Percentiles rank a stretch among this genome's conserved stretches.
Conservation (phyloP, 208 protist genomes). For the Trypanosoma vivax region DNA sequence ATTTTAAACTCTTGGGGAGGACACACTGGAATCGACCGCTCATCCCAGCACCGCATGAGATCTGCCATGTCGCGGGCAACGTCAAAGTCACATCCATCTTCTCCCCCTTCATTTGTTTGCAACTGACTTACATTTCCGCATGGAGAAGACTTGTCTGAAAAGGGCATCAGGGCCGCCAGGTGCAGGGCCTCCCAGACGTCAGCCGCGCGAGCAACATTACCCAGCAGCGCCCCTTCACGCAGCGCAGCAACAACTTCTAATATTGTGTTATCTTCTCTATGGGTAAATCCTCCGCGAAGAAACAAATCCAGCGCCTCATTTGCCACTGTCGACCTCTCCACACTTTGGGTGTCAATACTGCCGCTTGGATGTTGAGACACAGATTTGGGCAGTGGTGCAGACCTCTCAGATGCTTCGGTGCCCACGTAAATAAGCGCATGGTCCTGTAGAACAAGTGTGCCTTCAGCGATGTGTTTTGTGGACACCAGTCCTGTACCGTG, state of each 20-base stretch:
- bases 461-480: constrained; percentile 24
- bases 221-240: constrained; percentile 8
- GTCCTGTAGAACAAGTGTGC: constrained; percentile 30
- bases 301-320: constrained; percentile 8
- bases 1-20: constrained; percentile 19
- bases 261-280: neutral
- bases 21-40: constrained; percentile 1
- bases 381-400: neutral
- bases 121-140: too few relatives aligned
- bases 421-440: constrained; percentile 7
- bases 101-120: neutral
- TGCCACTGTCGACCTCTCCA: neutral
- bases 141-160: neutral
- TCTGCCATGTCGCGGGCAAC: constrained; percentile 3
- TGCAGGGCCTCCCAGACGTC: constrained; percentile 12
- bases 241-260: neutral
- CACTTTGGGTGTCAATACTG: neutral
- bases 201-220: neutral
- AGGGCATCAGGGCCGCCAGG: constrained; percentile 6
- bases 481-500: constrained; percentile 38
- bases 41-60: constrained; percentile 14
- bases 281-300: constrained; percentile 6
- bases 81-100: neutral
- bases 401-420: neutral
- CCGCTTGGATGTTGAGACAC: neutral